Evolutionary conservation across 352 stramenopile species (phyloP).

Genomic region (Phytophthora citricola): DNA sequence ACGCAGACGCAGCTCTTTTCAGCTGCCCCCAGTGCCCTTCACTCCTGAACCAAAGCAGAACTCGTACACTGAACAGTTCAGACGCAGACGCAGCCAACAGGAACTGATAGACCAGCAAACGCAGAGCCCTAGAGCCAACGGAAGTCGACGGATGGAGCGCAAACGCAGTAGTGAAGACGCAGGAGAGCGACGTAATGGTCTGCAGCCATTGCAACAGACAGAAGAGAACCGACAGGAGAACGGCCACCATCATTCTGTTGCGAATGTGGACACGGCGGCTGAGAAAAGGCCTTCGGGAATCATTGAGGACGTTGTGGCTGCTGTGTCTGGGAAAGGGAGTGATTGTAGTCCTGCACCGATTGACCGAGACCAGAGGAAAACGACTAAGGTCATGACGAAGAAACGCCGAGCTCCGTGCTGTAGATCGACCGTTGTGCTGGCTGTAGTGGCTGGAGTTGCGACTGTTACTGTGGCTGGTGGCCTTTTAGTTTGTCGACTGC

Average conservation of each 20-base stretch:
- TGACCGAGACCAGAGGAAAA: slow-evolving; percentile 12
- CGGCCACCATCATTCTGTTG: neutral
- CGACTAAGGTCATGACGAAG: slow-evolving; percentile 13
- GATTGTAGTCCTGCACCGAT: slow-evolving; percentile 5
- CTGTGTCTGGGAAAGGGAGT: slow-evolving; percentile 20
- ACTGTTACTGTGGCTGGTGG: slow-evolving; percentile 21
- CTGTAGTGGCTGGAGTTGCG: slow-evolving; percentile 15
- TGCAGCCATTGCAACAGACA: neutral
- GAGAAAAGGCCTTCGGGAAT: slow-evolving; percentile 10
- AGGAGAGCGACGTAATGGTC: neutral
- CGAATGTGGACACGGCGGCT: slow-evolving; percentile 3
- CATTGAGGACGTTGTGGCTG: slow-evolving; percentile 8
- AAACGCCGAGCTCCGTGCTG: slow-evolving; percentile 31
- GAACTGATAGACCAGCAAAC: neutral
- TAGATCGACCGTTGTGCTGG: slow-evolving; percentile 13
- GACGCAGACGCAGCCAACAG: slow-evolving; percentile 10
- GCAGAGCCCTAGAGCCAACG: slow-evolving; percentile 4
- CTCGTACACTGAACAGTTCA: slow-evolving; percentile 25
- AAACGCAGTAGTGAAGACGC: slow-evolving; percentile 12
- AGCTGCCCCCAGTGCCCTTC: too few relatives aligned
- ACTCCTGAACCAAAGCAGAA: slow-evolving; percentile 4
- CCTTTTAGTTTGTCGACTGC: slow-evolving; percentile 28
- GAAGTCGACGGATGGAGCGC: slow-evolving; percentile 1
- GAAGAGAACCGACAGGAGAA: slow-evolving; percentile 5
- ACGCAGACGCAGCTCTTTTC: slow-evolving; percentile 3